Evolutionary conservation across 1,284 basidiomycete genomes (phyloP), one percentile per base, ranked within the genome.

Genomic region (Cutaneotrichosporon sp.): DNA sequence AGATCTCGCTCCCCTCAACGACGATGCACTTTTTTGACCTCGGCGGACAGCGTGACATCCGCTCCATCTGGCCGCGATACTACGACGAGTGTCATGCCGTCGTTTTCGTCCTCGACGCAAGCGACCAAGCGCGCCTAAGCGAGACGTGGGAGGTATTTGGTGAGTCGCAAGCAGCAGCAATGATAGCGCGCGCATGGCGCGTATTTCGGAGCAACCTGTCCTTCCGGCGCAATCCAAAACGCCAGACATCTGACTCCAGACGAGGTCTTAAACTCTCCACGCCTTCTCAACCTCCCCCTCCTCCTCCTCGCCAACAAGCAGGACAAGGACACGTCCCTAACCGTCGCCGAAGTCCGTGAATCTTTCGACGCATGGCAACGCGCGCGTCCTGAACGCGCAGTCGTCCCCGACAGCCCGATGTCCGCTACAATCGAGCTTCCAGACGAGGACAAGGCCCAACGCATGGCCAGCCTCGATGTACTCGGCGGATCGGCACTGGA

Each of bases 71-170:
- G 93, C 87, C 89, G 60, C 86, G 87, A 70, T 97, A 97, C 81
- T 97, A 95, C 75, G 90, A 92, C 64, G 91, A 96, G 76, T 95
- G 92, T 71, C 93, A 97, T 76, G 92, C 92, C 10, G 91, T 97
- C 52, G 91, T 90, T 34, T 96, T 91, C 73, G 90, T 96, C 58
- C 87, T 97, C 58, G 93, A 97, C 76, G 92, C 92, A 5, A 86
- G 89, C 63, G 93, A 97, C 82, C 84, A 89, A 58, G 90, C 90
- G 72, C 83, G 92, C 46, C 81, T 97, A 51, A 86, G 88, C 62
- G 93, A 96, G 82, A 90, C 90, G 14, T 97, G 93, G 93, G 90
- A 92, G 69, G 92, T 93, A 7, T 97, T 97, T 73, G 92, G 92
- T 94, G 80, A 65, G 89, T 80, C 21, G 47, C 16, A 7, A 50